Evolutionary conservation across 306 rosid genomes (phyloP).

Genomic region (Pyrus pyrifolia): DNA sequence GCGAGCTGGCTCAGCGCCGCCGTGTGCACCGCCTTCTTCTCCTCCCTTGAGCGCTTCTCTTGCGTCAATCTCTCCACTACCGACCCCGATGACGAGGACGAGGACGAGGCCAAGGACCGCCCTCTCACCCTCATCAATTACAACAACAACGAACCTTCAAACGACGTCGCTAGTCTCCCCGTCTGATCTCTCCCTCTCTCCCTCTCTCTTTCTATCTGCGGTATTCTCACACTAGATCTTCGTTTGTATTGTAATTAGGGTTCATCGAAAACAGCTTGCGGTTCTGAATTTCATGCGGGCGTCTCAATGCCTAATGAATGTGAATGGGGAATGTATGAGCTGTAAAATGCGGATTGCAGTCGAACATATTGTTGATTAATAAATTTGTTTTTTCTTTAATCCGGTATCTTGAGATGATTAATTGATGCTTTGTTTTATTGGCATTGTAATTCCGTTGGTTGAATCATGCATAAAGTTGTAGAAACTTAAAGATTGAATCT

Average conservation of each 20-base stretch:
- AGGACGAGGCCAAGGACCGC: constrained; percentile 4
- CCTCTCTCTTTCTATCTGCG: background rate
- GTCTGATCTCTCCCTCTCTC: constrained; percentile 34
- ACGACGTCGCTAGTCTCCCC: constrained; percentile 24
- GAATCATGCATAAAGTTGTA: background rate
- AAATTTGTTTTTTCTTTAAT: background rate
- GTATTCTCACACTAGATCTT: constrained; percentile 1
- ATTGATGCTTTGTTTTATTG: background rate
- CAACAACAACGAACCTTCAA: background rate
- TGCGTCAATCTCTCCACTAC: constrained; percentile 74
- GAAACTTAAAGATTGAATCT: background rate
- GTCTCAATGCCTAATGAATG: background rate
- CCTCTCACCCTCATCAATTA: constrained; percentile 5
- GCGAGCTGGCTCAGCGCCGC: constrained; percentile 66
- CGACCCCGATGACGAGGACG: constrained; percentile 47
- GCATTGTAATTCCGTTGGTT: background rate
- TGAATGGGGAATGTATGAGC: constrained; percentile 6
- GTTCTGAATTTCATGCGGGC: background rate
- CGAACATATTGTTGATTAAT: background rate
- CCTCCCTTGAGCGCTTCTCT: constrained; percentile 73
- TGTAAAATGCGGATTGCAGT: background rate
- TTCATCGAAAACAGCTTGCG: background rate
- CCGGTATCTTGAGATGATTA: background rate
- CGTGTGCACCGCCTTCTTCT: constrained; percentile 70
- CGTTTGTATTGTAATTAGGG: background rate